A percentile compares a stretch with the other conserved stretches of the same genome.
phyloP scores from a whole-genome alignment of 2,329 filamentous ascomycete species.

The Amphichorda felina region DNA sequence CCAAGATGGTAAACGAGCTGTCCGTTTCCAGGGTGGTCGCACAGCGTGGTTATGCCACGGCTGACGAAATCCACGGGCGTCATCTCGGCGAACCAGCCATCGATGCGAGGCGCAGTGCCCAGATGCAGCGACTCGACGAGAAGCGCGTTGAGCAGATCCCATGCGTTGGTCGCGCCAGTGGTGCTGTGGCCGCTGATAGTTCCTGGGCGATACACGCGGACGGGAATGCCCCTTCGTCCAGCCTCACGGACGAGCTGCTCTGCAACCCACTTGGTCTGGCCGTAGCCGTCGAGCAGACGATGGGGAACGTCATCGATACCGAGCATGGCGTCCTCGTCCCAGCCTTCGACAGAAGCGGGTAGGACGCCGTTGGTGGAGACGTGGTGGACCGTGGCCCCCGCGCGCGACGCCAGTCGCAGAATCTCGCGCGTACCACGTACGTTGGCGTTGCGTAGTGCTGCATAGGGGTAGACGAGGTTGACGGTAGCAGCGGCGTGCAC shows the following conservation, averaged over 20 bases:
- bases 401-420: constrained; percentile 54
- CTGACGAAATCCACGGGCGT: constrained; percentile 75
- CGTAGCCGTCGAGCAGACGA: constrained; percentile 61
- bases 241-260: constrained; percentile 65
- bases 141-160: constrained; percentile 65
- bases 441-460: constrained; percentile 61
- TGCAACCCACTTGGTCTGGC: constrained; percentile 73
- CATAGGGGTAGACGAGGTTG: constrained; percentile 73
- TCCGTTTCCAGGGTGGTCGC: constrained; percentile 48
- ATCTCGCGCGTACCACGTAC: constrained; percentile 71
- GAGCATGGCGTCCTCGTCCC: constrained; percentile 58
- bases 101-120: constrained; percentile 56
- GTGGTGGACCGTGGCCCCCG: constrained; percentile 63
- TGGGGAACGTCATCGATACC: constrained; percentile 55
- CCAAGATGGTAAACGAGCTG: constrained; percentile 64
- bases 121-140: constrained; percentile 68
- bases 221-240: constrained; percentile 52
- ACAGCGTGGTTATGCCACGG: constrained; percentile 58
- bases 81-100: constrained; percentile 73
- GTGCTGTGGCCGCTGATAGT: constrained; percentile 70
- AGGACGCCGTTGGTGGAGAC: constrained; percentile 73
- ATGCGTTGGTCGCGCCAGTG: constrained; percentile 66
- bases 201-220: constrained; percentile 60
- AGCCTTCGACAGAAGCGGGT: constrained; percentile 56
- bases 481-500: constrained; percentile 70